These are phyloP conservation scores for Chlorella sp. DNA, from an alignment of 139 green algal species.

Conservation along the genomic window DNA sequence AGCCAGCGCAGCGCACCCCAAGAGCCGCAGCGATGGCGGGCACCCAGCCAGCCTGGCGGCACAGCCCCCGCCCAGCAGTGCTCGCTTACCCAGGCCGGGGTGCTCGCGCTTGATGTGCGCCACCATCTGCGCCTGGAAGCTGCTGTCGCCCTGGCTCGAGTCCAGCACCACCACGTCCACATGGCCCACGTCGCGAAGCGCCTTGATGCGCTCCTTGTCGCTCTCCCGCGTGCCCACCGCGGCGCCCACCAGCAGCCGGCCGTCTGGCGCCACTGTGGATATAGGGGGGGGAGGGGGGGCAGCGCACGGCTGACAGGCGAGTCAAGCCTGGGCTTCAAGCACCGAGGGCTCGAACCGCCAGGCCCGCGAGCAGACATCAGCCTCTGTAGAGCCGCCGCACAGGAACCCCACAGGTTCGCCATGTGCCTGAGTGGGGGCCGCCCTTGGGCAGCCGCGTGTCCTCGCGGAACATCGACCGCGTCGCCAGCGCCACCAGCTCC, in stretches of 20 bases:
- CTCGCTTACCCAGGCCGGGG: conserved; percentile 82
- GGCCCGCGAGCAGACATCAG: too few relatives aligned
- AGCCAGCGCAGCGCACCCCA: too few relatives aligned
- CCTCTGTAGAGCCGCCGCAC: background rate
- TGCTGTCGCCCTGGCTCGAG: conserved; percentile 87
- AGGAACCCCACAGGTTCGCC: background rate
- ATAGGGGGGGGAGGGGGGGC: too few relatives aligned
- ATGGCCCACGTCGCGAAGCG: conserved; percentile 50
- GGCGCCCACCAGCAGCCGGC: conserved; percentile 80
- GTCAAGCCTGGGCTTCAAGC: too few relatives aligned
- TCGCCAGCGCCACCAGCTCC: conserved; percentile 74
- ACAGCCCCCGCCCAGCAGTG: too few relatives aligned
- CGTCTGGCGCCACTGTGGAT: conserved; percentile 67
- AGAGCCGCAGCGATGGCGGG: too few relatives aligned
- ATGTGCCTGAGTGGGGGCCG: background rate
- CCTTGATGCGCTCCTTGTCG: conserved; percentile 76
- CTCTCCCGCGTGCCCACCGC: conserved; percentile 87
- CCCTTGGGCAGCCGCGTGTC: conserved; percentile 21
- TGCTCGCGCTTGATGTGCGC: conserved; percentile 85
- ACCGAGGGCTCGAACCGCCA: conserved; percentile 4
- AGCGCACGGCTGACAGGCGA: too few relatives aligned
- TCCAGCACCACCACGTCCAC: conserved; percentile 92
- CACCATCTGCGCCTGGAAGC: conserved; percentile 93
- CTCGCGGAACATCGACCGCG: conserved; percentile 61
- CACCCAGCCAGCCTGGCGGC: too few relatives aligned